Conservation (phyloP, 306 rosid genomes). For the Ammopiptanthus mongolicus region DNA sequence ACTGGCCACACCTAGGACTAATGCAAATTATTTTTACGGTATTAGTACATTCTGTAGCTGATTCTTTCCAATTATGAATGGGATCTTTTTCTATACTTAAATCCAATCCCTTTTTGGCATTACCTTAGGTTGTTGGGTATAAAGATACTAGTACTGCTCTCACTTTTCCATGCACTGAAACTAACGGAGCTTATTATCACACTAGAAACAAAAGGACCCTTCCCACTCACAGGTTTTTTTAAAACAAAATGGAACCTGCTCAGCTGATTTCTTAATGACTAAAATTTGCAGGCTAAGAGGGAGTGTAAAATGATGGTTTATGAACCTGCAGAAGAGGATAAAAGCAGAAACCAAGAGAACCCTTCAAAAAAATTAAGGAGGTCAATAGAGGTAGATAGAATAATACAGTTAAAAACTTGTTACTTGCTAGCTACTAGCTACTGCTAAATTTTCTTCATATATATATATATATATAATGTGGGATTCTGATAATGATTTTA, state of each 20-base stretch:
- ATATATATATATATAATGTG: no score
- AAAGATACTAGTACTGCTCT: slow-evolving; percentile 24
- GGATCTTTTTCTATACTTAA: slow-evolving; percentile 14
- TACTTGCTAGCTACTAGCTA: not conserved
- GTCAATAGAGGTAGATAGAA: slow-evolving; percentile 32
- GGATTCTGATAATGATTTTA: not conserved
- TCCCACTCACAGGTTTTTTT: not conserved
- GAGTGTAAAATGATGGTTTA: slow-evolving; percentile 22
- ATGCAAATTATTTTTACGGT: not conserved
- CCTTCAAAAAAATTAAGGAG: slow-evolving; percentile 47
- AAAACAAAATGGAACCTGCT: slow-evolving; percentile 45
- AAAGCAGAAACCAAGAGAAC: slow-evolving; percentile 12
- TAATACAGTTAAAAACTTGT: not conserved
- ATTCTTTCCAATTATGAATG: slow-evolving; percentile 26
- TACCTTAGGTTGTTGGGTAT: slow-evolving; percentile 23
- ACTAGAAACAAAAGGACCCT: not conserved
- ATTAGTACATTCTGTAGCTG: slow-evolving; percentile 23
- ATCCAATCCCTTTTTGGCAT: slow-evolving; percentile 33
- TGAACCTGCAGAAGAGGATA: slow-evolving; percentile 25
- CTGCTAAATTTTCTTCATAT: not conserved
- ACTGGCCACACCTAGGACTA: slow-evolving; percentile 13
- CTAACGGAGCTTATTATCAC: slow-evolving; percentile 8
- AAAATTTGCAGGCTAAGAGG: slow-evolving; percentile 11
- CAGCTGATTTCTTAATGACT: slow-evolving; percentile 38
- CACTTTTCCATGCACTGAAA: slow-evolving; percentile 25